Evolutionary conservation across 768 basidiomycete genomes (phyloP).

Genomic region (Tulasnella calospora): DNA sequence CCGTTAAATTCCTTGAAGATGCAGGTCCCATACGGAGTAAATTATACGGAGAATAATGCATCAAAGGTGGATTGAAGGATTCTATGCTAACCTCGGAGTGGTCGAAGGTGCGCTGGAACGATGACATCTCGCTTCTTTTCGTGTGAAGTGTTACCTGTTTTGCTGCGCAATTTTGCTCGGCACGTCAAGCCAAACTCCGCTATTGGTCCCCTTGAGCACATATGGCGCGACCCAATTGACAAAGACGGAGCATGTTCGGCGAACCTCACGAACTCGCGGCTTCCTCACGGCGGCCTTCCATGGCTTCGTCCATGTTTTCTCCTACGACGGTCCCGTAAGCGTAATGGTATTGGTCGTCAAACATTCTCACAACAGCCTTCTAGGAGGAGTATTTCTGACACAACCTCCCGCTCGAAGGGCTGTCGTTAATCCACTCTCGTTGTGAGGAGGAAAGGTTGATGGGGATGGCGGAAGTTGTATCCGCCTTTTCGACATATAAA

Average conservation of each 20-base stretch:
- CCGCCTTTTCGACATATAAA: not conserved
- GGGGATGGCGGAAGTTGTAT: not conserved
- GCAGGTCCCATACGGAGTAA: not conserved
- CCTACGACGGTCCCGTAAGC: not conserved
- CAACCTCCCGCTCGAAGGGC: not conserved
- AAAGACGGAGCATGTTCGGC: not conserved
- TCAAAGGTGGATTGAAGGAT: not conserved
- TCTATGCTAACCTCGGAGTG: not conserved
- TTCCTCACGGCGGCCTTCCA: not conserved
- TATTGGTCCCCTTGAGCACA: not conserved
- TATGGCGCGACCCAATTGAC: not conserved
- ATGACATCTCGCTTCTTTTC: not conserved
- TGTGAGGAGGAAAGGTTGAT: not conserved
- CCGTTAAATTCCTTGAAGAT: not conserved
- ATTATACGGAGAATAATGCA: not conserved
- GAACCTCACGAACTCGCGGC: not conserved
- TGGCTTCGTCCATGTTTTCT: not conserved
- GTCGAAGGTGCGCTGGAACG: not conserved
- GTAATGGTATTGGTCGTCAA: not conserved
- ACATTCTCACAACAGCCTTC: too few species aligned
- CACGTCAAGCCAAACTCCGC: not conserved
- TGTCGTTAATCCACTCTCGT: not conserved
- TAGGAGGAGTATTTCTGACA: not conserved
- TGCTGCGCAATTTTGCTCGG: not conserved
- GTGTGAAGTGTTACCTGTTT: not conserved